A percentile compares a stretch with the other conserved stretches of the same genome.
Evolutionary conservation across 2,329 filamentous ascomycete genomes (phyloP).

Genomic region (Phoma sp.): DNA sequence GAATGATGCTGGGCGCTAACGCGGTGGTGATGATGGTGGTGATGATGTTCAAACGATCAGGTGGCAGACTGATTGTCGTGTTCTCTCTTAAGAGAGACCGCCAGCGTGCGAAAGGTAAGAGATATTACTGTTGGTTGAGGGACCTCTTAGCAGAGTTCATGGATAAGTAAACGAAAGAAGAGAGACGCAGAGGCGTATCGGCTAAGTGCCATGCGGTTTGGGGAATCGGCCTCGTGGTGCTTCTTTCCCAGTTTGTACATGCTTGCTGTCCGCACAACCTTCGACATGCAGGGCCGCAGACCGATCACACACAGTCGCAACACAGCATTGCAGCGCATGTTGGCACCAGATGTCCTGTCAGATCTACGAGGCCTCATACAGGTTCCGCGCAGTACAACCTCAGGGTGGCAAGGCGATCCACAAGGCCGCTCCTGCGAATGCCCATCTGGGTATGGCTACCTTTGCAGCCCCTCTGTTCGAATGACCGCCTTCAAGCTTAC

Average conservation of each 20-base stretch:
- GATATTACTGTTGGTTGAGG: conserved; percentile 36
- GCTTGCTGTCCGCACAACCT: conserved; percentile 3
- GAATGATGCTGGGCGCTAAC: conserved; percentile 10
- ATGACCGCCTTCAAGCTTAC: neutral
- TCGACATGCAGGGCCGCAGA: neutral
- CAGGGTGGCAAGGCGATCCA: neutral
- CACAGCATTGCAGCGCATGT: neutral
- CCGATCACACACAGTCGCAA: neutral
- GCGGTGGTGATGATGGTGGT: conserved; percentile 5
- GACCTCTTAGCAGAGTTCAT: conserved; percentile 28
- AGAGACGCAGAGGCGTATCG: neutral
- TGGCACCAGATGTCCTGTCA: neutral
- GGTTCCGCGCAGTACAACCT: neutral
- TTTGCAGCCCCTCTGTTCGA: neutral
- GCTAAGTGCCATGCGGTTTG: neutral
- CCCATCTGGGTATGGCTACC: neutral
- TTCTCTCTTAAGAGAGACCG: conserved; percentile 21
- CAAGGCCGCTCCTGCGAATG: neutral
- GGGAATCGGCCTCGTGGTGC: neutral
- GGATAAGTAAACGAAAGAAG: neutral
- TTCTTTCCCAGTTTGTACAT: conserved; percentile 4
- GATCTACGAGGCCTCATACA: neutral
- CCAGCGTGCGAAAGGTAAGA: conserved; percentile 25
- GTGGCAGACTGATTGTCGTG: conserved; percentile 12
- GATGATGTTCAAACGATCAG: conserved; percentile 4